Evolutionary conservation across 768 basidiomycete species (phyloP).

Genomic region (Lactarius sanguifluus): DNA sequence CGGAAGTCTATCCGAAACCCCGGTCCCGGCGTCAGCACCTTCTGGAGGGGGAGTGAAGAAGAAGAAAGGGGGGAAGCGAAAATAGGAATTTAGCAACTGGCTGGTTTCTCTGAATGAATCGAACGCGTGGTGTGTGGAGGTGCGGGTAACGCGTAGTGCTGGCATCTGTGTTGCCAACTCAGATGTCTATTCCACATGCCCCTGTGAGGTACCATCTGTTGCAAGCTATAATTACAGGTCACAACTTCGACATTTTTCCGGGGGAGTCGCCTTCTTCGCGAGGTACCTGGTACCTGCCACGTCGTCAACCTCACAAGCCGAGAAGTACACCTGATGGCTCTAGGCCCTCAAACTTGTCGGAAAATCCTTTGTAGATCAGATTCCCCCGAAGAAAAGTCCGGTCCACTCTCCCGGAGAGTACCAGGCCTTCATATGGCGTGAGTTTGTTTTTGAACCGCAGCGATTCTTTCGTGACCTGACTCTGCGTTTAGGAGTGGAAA

Average conservation of each 20-base stretch:
- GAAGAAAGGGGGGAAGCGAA: slow-evolving; percentile 79
- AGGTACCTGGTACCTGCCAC: background rate
- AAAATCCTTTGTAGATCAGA: slow-evolving; percentile 55
- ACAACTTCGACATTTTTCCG: background rate
- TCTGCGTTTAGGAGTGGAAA: background rate
- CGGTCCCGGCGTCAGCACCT: slow-evolving; percentile 36
- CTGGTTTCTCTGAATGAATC: background rate
- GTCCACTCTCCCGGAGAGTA: slow-evolving; percentile 67
- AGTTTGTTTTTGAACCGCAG: slow-evolving; percentile 93
- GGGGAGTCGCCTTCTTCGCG: background rate
- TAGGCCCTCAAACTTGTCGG: slow-evolving; percentile 33
- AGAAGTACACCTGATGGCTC: slow-evolving; percentile 30
- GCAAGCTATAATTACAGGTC: slow-evolving; percentile 2
- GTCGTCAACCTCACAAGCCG: background rate
- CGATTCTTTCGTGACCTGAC: slow-evolving; percentile 67
- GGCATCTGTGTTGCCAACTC: slow-evolving; percentile 5
- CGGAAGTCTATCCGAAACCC: slow-evolving; percentile 16
- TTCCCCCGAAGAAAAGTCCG: slow-evolving; percentile 79
- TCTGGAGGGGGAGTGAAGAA: slow-evolving; percentile 70
- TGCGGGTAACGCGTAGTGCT: background rate
- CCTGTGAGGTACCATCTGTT: background rate
- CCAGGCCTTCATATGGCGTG: slow-evolving; percentile 82
- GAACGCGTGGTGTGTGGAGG: background rate
- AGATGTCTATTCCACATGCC: background rate
- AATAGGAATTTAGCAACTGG: background rate